Percentiles rank a stretch among this genome's conserved stretches.
These are phyloP conservation scores for Cercospora sojina DNA, from an alignment of 2,329 filamentous ascomycete genomes.

Conservation along the genomic window DNA sequence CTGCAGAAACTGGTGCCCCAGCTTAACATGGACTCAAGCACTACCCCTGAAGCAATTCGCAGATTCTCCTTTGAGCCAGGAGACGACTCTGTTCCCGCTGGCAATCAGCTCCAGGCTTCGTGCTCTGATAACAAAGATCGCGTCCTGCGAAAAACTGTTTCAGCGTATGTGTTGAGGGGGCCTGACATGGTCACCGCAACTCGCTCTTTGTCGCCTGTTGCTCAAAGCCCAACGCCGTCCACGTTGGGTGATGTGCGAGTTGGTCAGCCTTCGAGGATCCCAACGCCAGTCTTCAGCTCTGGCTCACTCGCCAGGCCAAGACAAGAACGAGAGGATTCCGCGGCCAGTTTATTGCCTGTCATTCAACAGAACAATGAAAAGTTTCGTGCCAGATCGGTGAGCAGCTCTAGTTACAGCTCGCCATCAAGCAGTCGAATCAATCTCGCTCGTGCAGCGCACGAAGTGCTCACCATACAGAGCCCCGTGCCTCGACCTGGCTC, in stretches of 20 bases:
- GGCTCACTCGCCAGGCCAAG: slow-evolving; percentile 37
- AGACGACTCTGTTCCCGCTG: slow-evolving; percentile 38
- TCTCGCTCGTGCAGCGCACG: slow-evolving; percentile 5
- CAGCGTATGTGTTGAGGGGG: slow-evolving; percentile 22
- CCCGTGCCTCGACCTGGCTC: slow-evolving; percentile 6
- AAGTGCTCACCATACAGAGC: slow-evolving; percentile 1
- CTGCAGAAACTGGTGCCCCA: slow-evolving; percentile 34
- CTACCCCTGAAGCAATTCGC: slow-evolving; percentile 21
- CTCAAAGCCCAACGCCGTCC: slow-evolving; percentile 29
- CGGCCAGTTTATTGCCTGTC: slow-evolving; percentile 40
- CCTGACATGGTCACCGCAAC: slow-evolving; percentile 5
- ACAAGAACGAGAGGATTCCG: slow-evolving; percentile 42
- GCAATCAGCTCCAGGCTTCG: background rate
- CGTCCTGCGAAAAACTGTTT: slow-evolving; percentile 32
- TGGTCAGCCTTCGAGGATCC: slow-evolving; percentile 42
- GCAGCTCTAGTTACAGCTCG: slow-evolving; percentile 32
- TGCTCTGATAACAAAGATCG: slow-evolving; percentile 13
- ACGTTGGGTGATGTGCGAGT: slow-evolving; percentile 17
- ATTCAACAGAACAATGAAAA: slow-evolving; percentile 29
- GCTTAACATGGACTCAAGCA: slow-evolving; percentile 22
- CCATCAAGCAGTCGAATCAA: slow-evolving; percentile 22
- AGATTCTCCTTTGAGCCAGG: slow-evolving; percentile 48
- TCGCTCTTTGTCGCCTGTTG: slow-evolving; percentile 25
- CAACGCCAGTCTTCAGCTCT: slow-evolving; percentile 42
- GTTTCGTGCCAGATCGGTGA: slow-evolving; percentile 28